Evolutionary conservation across 106 monocot species (phyloP).

Genomic region (Phalaenopsis equestris): DNA sequence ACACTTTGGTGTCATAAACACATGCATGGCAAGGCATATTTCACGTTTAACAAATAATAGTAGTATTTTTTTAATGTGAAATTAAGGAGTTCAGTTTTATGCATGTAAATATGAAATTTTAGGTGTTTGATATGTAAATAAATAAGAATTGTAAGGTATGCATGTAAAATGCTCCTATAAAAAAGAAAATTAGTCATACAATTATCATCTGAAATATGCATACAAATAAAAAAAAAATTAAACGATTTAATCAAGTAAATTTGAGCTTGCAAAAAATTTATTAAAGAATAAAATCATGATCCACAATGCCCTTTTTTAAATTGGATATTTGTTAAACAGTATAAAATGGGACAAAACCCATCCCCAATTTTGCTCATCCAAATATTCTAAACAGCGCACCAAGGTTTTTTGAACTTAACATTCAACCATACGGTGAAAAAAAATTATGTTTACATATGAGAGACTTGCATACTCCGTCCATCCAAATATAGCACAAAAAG

Average conservation of each 20-base stretch:
- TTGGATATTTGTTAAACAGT: background rate
- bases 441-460: background rate
- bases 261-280: background rate
- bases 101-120: too few species aligned
- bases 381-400: background rate
- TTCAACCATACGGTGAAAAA: background rate
- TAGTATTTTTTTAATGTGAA: too few species aligned
- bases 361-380: background rate
- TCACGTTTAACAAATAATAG: too few species aligned
- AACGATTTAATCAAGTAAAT: background rate
- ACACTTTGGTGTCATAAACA: too few species aligned
- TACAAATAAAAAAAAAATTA: background rate
- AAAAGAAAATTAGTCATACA: too few species aligned
- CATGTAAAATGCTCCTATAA: too few species aligned
- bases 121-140: too few species aligned
- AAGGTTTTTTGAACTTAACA: background rate
- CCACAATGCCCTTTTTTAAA: background rate
- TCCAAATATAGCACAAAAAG: conserved; percentile 3
- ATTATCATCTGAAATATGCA: background rate
- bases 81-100: too few species aligned
- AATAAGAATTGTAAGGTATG: too few species aligned
- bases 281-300: background rate
- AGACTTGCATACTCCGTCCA: background rate
- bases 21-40: too few species aligned
- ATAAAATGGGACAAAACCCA: background rate